phyloP scores from a whole-genome alignment of 306 rosid genomes.

The Aeschynomene evenia region DNA sequence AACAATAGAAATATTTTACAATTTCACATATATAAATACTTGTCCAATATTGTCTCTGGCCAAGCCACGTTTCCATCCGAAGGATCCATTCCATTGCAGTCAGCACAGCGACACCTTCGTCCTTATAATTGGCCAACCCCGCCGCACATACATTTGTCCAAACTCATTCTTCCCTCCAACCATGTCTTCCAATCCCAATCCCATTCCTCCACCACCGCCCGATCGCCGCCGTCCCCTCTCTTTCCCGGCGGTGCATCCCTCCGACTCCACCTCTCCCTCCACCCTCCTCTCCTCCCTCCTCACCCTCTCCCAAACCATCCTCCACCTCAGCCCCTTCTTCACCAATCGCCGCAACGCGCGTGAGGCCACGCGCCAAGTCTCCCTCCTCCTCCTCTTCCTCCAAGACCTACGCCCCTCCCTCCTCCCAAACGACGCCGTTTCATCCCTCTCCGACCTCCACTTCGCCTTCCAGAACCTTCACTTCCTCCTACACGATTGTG shows the following conservation, averaged over 20 bases:
- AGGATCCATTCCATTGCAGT: too few relatives aligned
- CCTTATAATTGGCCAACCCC: not conserved
- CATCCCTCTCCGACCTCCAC: constrained; percentile 60
- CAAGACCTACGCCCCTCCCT: constrained; percentile 36
- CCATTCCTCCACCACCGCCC: not conserved
- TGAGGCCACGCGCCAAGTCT: constrained; percentile 48
- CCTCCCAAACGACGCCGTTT: constrained; percentile 24
- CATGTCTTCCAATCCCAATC: constrained; percentile 37
- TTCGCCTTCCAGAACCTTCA: constrained; percentile 49
- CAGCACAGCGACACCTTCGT: too few relatives aligned
- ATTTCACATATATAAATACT: too few relatives aligned
- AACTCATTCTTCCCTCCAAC: not conserved
- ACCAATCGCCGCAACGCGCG: constrained; percentile 48
- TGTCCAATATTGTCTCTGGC: too few relatives aligned
- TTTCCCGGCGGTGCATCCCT: constrained; percentile 64
- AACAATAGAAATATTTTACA: too few relatives aligned
- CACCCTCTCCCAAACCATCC: constrained; percentile 43
- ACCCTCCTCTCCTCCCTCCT: constrained; percentile 49
- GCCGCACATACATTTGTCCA: not conserved
- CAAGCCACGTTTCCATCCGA: too few relatives aligned
- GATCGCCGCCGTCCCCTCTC: constrained; percentile 54
- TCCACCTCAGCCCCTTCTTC: constrained; percentile 30
- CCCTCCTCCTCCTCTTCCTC: constrained; percentile 47
- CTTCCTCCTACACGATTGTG: constrained; percentile 62
- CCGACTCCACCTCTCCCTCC: constrained; percentile 32